Conservation (phyloP, 2,329 filamentous ascomycete genomes). For the Lachnellula arida region DNA sequence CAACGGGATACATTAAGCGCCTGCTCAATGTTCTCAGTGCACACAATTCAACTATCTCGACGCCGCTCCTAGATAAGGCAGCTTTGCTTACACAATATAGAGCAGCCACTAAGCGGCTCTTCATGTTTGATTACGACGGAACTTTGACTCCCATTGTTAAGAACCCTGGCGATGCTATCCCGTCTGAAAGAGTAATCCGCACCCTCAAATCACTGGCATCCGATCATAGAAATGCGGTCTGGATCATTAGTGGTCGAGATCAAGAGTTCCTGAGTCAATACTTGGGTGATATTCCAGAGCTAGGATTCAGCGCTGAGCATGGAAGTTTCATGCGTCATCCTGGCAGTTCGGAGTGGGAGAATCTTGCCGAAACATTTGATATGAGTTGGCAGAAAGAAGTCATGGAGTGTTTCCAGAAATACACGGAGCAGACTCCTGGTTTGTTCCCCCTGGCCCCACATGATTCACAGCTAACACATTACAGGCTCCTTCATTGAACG, state of each 20-base stretch:
- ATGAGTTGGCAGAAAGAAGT: constrained; percentile 93
- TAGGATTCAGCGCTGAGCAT: constrained; percentile 96
- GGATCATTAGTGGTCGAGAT: constrained; percentile 96
- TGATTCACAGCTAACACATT: constrained; percentile 16
- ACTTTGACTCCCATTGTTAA: constrained; percentile 93
- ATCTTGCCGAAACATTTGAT: constrained; percentile 77
- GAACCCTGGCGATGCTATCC: constrained; percentile 83
- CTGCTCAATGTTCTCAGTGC: constrained; percentile 76
- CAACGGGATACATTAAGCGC: constrained; percentile 70
- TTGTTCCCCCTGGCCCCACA: constrained; percentile 29
- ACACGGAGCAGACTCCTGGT: constrained; percentile 82
- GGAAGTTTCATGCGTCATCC: constrained; percentile 91
- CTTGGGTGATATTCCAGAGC: constrained; percentile 81
- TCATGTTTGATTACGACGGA: constrained; percentile 99
- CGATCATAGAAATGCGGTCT: constrained; percentile 82
- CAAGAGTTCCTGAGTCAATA: constrained; percentile 87
- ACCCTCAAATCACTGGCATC: constrained; percentile 75
- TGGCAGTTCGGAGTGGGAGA: constrained; percentile 73
- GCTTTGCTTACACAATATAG: constrained; percentile 71
- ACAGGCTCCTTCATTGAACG: constrained; percentile 85
- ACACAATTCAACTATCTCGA: constrained; percentile 69
- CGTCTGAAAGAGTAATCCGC: constrained; percentile 75
- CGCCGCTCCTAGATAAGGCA: constrained; percentile 74
- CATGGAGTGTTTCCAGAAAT: constrained; percentile 77
- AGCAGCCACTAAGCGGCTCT: constrained; percentile 71